Evolutionary conservation across 1,139 yeast species (phyloP).

Genomic region (Candida dubliniensis): DNA sequence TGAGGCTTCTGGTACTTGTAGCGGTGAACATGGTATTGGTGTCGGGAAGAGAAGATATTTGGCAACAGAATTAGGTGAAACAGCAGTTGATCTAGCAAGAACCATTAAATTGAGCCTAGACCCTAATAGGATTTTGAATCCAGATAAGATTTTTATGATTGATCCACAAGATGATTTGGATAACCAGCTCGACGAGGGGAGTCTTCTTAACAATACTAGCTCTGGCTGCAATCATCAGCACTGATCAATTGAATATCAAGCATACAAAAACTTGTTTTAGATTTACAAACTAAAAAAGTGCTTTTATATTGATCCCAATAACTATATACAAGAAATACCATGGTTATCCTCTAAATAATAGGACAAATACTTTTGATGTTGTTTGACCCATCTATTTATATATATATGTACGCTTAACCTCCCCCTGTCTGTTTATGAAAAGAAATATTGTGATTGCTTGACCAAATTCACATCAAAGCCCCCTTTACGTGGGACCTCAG

Average conservation of each 20-base stretch:
- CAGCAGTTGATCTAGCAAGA: constrained; percentile 42
- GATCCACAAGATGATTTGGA: constrained; percentile 38
- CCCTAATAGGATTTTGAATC: constrained; percentile 43
- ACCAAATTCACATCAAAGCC: constrained; percentile 77
- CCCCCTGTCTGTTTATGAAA: constrained; percentile 36
- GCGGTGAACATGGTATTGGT: constrained; percentile 50
- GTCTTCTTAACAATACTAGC: constrained; percentile 6
- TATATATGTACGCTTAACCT: too few relatives aligned
- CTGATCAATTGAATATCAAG: not conserved
- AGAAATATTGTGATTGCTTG: constrained; percentile 77
- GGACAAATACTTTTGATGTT: too few relatives aligned
- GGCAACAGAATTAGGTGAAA: constrained; percentile 34
- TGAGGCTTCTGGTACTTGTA: constrained; percentile 42
- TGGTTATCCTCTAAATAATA: too few relatives aligned
- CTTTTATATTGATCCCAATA: too few relatives aligned
- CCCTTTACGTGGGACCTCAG: constrained; percentile 79
- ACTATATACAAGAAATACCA: too few relatives aligned
- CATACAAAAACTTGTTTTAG: too few relatives aligned
- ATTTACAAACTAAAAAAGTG: too few relatives aligned
- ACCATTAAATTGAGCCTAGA: constrained; percentile 40
- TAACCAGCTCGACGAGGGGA: constrained; percentile 24
- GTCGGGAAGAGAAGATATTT: constrained; percentile 42
- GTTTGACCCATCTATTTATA: too few relatives aligned
- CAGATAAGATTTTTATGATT: constrained; percentile 41
- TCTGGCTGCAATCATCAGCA: not conserved